Evolutionary conservation across 305 asterid species (phyloP).

Genomic region (Striga hermonthica): DNA sequence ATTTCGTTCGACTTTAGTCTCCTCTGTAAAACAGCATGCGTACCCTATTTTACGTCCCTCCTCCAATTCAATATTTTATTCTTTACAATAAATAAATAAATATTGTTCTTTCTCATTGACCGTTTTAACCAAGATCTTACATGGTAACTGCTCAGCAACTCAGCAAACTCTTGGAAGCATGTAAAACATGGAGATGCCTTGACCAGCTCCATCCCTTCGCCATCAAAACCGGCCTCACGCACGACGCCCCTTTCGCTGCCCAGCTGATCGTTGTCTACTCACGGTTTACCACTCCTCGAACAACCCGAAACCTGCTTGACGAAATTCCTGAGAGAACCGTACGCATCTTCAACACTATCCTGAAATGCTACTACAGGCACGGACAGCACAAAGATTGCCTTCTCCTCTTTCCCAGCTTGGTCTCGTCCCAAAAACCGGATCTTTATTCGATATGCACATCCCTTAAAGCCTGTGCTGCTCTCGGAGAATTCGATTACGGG

Average conservation of each 20-base stretch:
- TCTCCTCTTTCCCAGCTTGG: slow-evolving; percentile 39
- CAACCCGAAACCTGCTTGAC: slow-evolving; percentile 59
- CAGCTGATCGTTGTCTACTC: slow-evolving; percentile 34
- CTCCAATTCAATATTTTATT: no score
- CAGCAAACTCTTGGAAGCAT: slow-evolving; percentile 40
- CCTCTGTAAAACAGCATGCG: no score
- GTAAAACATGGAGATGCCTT: slow-evolving; percentile 37
- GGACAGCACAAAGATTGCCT: slow-evolving; percentile 44
- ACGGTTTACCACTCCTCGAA: slow-evolving; percentile 23
- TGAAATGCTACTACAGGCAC: slow-evolving; percentile 40
- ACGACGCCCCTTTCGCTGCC: slow-evolving; percentile 34
- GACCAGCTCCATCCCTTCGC: slow-evolving; percentile 42
- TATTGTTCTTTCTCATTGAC: no score
- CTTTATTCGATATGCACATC: slow-evolving; percentile 41
- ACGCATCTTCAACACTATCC: slow-evolving; percentile 41
- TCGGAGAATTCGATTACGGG: slow-evolving; percentile 46
- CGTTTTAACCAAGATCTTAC: neutral
- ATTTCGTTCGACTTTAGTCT: no score
- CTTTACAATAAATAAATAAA: no score
- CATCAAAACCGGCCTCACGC: slow-evolving; percentile 43
- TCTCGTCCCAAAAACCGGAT: slow-evolving; percentile 46
- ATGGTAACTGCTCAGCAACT: slow-evolving; percentile 39
- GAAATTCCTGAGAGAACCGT: slow-evolving; percentile 52
- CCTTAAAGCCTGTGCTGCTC: slow-evolving; percentile 61
- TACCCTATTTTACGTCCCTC: no score